Evolutionary conservation across 2,329 filamentous ascomycete species (phyloP).

Genomic region (Sphaerostilbella broomeana): DNA sequence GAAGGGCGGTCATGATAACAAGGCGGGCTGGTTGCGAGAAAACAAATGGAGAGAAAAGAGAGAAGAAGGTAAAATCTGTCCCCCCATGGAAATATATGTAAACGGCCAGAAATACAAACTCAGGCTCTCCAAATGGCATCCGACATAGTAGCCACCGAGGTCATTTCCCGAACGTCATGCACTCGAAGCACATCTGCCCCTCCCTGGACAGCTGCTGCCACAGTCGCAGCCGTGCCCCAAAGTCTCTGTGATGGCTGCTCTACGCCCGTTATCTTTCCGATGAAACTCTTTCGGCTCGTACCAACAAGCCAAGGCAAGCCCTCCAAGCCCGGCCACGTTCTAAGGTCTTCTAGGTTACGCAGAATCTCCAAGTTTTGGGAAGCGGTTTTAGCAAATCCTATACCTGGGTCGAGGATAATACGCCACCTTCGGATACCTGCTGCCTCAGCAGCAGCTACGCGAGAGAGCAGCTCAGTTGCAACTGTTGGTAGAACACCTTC

Average conservation of each 20-base stretch:
- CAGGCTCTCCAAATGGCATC: conserved; percentile 78
- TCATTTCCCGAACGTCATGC: conserved; percentile 86
- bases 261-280: conserved; percentile 76
- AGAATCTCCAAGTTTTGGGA: conserved; percentile 79
- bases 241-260: conserved; percentile 60
- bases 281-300: conserved; percentile 81
- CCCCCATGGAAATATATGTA: neutral
- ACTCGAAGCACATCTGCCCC: conserved; percentile 90
- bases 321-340: conserved; percentile 55
- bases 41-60: neutral
- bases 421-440: conserved; percentile 88
- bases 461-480: conserved; percentile 58
- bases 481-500: conserved; percentile 60
- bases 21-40: neutral
- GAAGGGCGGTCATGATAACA: neutral
- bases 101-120: neutral
- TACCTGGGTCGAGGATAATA: conserved; percentile 86
- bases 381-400: conserved; percentile 85
- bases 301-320: conserved; percentile 85
- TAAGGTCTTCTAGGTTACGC: conserved; percentile 57
- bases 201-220: conserved; percentile 76
- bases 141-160: conserved; percentile 73
- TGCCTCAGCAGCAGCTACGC: conserved; percentile 66
- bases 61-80: neutral
- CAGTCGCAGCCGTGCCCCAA: conserved; percentile 84